Evolutionary conservation across 116 monocot species (phyloP).

Genomic region (Zostera marina): DNA sequence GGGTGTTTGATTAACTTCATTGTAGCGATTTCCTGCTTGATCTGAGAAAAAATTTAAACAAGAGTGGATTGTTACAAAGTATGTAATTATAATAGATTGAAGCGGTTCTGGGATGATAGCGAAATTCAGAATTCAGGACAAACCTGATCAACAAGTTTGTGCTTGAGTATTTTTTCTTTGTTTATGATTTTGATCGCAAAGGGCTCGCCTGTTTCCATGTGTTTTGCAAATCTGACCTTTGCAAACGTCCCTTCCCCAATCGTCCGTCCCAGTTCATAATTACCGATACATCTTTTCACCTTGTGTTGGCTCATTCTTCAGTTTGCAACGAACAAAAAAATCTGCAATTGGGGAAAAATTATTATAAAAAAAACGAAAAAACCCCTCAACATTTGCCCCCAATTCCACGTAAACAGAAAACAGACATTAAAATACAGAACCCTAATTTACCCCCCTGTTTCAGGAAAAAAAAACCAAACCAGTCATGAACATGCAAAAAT

Average conservation of each 20-base stretch:
- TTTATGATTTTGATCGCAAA: conserved; percentile 68
- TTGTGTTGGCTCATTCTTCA: conserved; percentile 29
- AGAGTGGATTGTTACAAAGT: background rate
- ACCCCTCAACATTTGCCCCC: no score
- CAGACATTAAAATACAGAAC: no score
- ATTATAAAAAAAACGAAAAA: no score
- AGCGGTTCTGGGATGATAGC: background rate
- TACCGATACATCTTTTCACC: conserved; percentile 48
- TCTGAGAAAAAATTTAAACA: conserved; percentile 19
- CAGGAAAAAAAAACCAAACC: no score
- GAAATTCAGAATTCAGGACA: background rate
- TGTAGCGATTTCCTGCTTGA: conserved; percentile 47
- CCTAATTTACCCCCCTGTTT: no score
- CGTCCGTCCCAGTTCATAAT: conserved; percentile 63
- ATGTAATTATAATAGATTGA: background rate
- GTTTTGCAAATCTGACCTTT: conserved; percentile 59
- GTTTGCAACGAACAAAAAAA: no score
- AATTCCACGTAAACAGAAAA: no score
- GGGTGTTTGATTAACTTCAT: conserved; percentile 98
- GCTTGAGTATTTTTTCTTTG: conserved; percentile 71
- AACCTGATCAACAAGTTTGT: conserved; percentile 75
- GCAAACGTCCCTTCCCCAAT: conserved; percentile 76
- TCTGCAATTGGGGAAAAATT: no score
- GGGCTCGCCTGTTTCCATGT: conserved; percentile 41
- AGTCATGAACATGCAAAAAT: no score